Conservation (phyloP, 371 early-diverging fungal genomes). For the Phascolomyces articulosus region DNA sequence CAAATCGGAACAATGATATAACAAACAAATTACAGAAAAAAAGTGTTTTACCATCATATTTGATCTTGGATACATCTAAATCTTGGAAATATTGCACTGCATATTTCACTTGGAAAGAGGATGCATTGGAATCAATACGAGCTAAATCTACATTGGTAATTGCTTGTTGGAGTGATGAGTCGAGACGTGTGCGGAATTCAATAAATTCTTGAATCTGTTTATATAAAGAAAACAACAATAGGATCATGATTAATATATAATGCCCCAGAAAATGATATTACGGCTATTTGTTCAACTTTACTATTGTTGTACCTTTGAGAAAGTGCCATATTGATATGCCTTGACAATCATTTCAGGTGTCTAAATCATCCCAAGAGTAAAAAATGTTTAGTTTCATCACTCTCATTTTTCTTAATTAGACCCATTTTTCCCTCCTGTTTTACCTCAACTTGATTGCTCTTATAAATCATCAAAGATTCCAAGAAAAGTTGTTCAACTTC, state of each 20-base stretch:
- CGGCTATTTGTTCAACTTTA: too few relatives aligned
- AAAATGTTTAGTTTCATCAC: not conserved
- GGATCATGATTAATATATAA: too few relatives aligned
- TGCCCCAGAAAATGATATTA: too few relatives aligned
- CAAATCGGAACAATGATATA: too few relatives aligned
- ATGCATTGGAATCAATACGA: conserved; percentile 59
- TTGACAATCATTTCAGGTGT: conserved; percentile 88
- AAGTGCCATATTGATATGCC: conserved; percentile 84
- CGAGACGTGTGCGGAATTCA: conserved; percentile 75
- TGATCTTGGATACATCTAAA: conserved; percentile 53
- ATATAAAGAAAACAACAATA: not conserved
- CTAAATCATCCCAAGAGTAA: conserved; percentile 47
- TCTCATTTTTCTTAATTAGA: not conserved
- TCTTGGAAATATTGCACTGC: conserved; percentile 62
- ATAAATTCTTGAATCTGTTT: conserved; percentile 81
- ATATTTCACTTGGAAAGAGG: conserved; percentile 57
- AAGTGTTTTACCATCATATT: conserved; percentile 49
- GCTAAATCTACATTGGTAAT: conserved; percentile 59
- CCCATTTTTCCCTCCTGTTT: not conserved
- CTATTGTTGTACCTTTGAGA: conserved; percentile 86
- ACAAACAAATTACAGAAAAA: too few relatives aligned
- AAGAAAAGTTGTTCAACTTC: conserved; percentile 57
- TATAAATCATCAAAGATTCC: conserved; percentile 72
- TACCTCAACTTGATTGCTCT: conserved; percentile 74
- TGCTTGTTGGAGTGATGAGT: conserved; percentile 73